phyloP scores from a whole-genome alignment of 192 early-diverging fungal species.

The Backusella mclennaniae region DNA sequence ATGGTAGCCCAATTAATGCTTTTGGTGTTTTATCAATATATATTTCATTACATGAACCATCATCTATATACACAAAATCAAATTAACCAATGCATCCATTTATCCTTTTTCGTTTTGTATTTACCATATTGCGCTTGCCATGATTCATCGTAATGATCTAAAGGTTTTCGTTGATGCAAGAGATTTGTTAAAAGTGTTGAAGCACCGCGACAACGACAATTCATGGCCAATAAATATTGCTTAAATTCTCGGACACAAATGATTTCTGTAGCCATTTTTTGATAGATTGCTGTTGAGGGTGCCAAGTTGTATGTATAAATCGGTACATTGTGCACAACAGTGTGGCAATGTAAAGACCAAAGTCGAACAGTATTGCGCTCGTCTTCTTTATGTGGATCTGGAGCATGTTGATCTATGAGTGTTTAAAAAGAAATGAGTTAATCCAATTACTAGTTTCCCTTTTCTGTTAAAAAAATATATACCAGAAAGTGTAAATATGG shows the following conservation, averaged over 20 bases:
- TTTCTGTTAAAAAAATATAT: not conserved
- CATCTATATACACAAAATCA: constrained; percentile 16
- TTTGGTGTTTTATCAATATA: constrained; percentile 47
- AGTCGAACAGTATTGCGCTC: constrained; percentile 62
- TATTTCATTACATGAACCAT: constrained; percentile 63
- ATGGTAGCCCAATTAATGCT: constrained; percentile 54
- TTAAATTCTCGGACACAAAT: constrained; percentile 48
- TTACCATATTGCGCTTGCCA: constrained; percentile 63
- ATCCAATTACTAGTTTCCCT: not conserved
- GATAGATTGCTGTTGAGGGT: constrained; percentile 55
- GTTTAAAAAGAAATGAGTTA: not conserved
- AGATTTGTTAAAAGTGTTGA: constrained; percentile 63
- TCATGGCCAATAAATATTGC: constrained; percentile 48
- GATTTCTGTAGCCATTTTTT: constrained; percentile 49
- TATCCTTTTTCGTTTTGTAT: not conserved
- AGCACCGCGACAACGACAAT: constrained; percentile 50
- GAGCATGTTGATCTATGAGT: constrained; percentile 40
- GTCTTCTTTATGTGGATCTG: constrained; percentile 55
- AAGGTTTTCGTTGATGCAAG: constrained; percentile 49
- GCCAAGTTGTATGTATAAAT: constrained; percentile 59
- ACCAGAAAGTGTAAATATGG: constrained; percentile 46
- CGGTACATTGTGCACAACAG: constrained; percentile 44
- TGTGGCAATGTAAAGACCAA: constrained; percentile 62
- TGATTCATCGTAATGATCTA: constrained; percentile 49
- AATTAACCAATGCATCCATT: not conserved